phyloP scores from a whole-genome alignment of 306 rosid genomes.

The Mimosa bimucronata region DNA sequence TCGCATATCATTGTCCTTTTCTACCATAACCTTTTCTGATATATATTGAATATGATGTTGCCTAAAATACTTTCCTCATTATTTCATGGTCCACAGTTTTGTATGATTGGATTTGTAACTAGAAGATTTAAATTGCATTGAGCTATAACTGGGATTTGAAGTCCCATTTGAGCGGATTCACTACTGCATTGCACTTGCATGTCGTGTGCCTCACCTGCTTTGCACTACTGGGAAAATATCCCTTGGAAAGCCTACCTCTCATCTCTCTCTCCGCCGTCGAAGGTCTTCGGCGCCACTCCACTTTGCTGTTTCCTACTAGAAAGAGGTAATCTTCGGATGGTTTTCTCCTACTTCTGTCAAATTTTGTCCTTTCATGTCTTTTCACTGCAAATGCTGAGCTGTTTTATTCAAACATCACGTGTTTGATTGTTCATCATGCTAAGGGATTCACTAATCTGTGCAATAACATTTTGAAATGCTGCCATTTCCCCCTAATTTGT shows the following conservation, averaged over 20 bases:
- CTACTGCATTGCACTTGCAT: constrained; percentile 25
- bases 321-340: not conserved
- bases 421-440: too few relatives aligned
- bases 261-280: too few relatives aligned
- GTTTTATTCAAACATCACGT: too few relatives aligned
- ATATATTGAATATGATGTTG: constrained; percentile 9
- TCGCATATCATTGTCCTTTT: constrained; percentile 10
- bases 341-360: not conserved
- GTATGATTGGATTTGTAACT: not conserved
- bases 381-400: not conserved
- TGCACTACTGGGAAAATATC: too few relatives aligned
- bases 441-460: too few relatives aligned
- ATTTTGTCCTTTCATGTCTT: not conserved
- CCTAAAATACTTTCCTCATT: not conserved
- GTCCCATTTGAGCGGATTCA: constrained; percentile 1
- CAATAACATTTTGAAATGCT: not conserved
- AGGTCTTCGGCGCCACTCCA: too few relatives aligned
- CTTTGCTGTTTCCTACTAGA: not conserved
- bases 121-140: constrained; percentile 24
- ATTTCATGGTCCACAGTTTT: constrained; percentile 14
- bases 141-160: constrained; percentile 18
- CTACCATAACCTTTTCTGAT: constrained; percentile 25
- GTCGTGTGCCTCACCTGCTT: constrained; percentile 10
- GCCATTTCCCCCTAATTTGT: too few relatives aligned
- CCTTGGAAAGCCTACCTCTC: too few relatives aligned